Conservation (phyloP, 495 filamentous ascomycete species). For the Aspergillus biplanus region DNA sequence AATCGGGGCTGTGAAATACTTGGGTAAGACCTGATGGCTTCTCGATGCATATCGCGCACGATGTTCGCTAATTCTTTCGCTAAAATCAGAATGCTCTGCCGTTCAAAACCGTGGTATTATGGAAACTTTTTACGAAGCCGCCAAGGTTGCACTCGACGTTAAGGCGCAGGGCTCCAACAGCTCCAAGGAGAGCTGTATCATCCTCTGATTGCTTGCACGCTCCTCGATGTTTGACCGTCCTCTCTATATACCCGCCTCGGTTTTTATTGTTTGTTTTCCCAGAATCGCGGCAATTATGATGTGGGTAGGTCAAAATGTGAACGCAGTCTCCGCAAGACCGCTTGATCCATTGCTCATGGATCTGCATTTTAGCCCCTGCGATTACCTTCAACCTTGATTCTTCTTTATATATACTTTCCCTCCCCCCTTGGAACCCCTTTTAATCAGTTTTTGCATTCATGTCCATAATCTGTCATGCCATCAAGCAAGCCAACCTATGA, state of each 20-base stretch:
- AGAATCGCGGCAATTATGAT: not conserved
- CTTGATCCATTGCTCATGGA: conserved; percentile 2
- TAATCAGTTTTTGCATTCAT: conserved; percentile 18
- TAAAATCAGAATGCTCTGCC: conserved; percentile 81
- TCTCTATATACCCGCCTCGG: conserved; percentile 24
- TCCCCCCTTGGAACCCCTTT: conserved; percentile 12
- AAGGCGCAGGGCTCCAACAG: conserved; percentile 56
- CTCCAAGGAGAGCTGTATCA: conserved; percentile 37
- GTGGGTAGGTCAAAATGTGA: not conserved
- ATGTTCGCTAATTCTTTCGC: not conserved
- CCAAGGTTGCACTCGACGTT: conserved; percentile 91
- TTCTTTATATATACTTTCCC: conserved; percentile 32
- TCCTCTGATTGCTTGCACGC: conserved; percentile 28
- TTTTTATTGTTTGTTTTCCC: conserved; percentile 3
- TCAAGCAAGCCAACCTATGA: conserved; percentile 6
- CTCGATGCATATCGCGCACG: conserved; percentile 4
- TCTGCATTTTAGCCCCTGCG: conserved; percentile 32
- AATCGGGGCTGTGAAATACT: conserved; percentile 85
- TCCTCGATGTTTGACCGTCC: conserved; percentile 8
- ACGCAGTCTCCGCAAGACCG: not conserved
- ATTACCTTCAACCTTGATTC: conserved; percentile 9
- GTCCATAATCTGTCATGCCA: conserved; percentile 7
- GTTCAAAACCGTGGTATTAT: conserved; percentile 97
- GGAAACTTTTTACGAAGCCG: conserved; percentile 97
- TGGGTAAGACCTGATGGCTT: conserved; percentile 57